These are phyloP conservation scores for Plasmodium cynomolgi DNA, from an alignment of 169 alveolate genomes.

Conservation along the genomic window DNA sequence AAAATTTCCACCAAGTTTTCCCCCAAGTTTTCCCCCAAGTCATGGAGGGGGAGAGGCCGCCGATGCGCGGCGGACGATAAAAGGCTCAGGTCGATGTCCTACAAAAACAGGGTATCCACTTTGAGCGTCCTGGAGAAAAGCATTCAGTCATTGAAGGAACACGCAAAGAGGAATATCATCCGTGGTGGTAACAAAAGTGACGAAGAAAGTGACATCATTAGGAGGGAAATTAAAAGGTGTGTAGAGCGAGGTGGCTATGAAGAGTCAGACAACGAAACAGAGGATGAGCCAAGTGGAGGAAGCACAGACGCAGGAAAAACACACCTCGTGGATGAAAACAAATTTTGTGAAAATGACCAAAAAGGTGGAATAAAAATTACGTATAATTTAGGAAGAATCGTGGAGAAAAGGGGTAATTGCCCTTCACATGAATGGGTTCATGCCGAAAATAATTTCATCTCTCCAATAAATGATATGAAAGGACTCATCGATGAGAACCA, in stretches of 20 bases:
- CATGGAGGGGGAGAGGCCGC: not conserved
- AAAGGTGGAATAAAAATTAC: not conserved
- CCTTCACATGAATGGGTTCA: not conserved
- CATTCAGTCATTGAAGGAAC: conserved; percentile 1
- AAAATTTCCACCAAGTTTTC: not conserved
- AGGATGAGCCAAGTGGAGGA: not conserved
- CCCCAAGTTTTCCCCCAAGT: no score
- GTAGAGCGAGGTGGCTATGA: not conserved
- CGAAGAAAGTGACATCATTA: not conserved
- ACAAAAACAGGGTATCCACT: conserved; percentile 27
- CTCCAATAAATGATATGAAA: not conserved
- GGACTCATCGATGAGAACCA: not conserved
- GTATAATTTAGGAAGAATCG: not conserved
- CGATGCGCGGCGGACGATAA: not conserved
- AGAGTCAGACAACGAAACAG: not conserved
- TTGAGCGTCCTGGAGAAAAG: conserved; percentile 20
- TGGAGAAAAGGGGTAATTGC: not conserved
- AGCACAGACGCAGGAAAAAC: not conserved
- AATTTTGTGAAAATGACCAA: not conserved
- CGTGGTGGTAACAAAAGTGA: not conserved
- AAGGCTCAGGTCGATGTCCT: conserved; percentile 35
- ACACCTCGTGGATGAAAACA: not conserved
- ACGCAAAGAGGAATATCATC: not conserved
- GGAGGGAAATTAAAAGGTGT: not conserved
- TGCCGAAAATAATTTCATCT: not conserved